Evolutionary conservation across 2,329 filamentous ascomycete genomes (phyloP).

Genomic region (Calonectria henricotiae): DNA sequence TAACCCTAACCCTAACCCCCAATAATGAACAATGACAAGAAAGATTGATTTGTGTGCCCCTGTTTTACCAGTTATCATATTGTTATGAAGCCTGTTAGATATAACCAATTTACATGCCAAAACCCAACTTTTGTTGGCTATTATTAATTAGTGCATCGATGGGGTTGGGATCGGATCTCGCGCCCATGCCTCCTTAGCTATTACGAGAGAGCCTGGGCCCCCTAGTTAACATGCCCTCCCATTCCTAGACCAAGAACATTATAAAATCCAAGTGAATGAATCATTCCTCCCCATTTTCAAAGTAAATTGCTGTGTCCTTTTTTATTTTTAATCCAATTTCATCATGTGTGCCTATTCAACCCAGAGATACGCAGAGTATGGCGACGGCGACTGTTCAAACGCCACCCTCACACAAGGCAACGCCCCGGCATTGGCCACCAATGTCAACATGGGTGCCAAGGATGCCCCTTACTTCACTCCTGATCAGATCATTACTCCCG

Average conservation of each 20-base stretch:
- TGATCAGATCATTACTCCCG: slow-evolving; percentile 61
- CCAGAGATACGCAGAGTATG: neutral
- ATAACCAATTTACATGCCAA: too few species aligned
- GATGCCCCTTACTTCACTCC: slow-evolving; percentile 65
- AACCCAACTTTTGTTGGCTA: neutral
- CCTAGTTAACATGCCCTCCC: neutral
- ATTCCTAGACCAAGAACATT: neutral
- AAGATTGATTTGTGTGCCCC: too few species aligned
- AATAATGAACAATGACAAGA: too few species aligned
- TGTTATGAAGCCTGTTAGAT: too few species aligned
- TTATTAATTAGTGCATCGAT: neutral
- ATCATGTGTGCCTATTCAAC: slow-evolving; percentile 1
- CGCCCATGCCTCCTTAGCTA: neutral
- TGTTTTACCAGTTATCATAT: too few species aligned
- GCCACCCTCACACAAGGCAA: neutral
- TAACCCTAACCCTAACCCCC: too few species aligned
- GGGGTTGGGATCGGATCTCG: neutral
- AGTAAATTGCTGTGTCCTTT: neutral
- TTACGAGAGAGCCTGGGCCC: neutral
- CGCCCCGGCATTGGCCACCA: neutral
- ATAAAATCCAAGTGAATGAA: neutral
- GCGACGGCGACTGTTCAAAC: neutral
- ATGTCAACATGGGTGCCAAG: slow-evolving; percentile 49
- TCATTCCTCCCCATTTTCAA: neutral
- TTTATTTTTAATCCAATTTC: neutral